phyloP scores from a whole-genome alignment of 2,329 filamentous ascomycete genomes.

The Calonectria pseudoreteaudii region DNA sequence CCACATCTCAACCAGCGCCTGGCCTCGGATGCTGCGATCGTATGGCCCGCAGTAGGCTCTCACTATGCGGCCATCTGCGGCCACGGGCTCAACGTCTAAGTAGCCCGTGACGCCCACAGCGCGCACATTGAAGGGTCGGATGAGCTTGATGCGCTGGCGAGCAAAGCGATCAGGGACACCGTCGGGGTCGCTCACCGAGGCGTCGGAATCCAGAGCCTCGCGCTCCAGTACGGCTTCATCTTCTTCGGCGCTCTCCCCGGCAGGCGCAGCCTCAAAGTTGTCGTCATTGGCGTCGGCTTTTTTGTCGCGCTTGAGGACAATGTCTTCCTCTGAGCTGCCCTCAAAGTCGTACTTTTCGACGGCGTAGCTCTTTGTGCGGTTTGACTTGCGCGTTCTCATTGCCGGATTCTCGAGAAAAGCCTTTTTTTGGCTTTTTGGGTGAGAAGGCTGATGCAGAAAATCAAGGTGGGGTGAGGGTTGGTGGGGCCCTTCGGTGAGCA shows the following conservation, averaged over 20 bases:
- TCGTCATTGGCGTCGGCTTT: slow-evolving; percentile 41
- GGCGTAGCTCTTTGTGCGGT: slow-evolving; percentile 50
- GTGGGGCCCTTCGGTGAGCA: slow-evolving; percentile 7
- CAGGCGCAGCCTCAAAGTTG: slow-evolving; percentile 46
- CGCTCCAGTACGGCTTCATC: slow-evolving; percentile 46
- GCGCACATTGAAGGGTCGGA: slow-evolving; percentile 38
- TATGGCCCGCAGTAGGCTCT: slow-evolving; percentile 52
- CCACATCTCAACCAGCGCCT: slow-evolving; percentile 52
- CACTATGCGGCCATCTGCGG: slow-evolving; percentile 46
- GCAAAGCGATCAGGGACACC: slow-evolving; percentile 45
- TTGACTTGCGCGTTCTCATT: slow-evolving; percentile 54
- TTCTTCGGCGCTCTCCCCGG: slow-evolving; percentile 49
- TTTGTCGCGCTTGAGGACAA: slow-evolving; percentile 30
- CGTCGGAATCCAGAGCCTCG: slow-evolving; percentile 45
- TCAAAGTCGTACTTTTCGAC: slow-evolving; percentile 51
- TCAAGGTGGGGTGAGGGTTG: neutral
- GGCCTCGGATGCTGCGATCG: slow-evolving; percentile 48
- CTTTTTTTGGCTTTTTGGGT: neutral
- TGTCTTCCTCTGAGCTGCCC: slow-evolving; percentile 47
- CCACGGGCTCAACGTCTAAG: slow-evolving; percentile 49
- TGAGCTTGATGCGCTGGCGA: slow-evolving; percentile 41
- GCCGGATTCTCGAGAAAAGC: neutral
- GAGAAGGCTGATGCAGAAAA: neutral
- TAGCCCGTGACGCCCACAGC: slow-evolving; percentile 40
- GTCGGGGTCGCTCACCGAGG: slow-evolving; percentile 38